phyloP scores from a whole-genome alignment of 108 stramenopile species.

The Discostella stelligeroides region DNA sequence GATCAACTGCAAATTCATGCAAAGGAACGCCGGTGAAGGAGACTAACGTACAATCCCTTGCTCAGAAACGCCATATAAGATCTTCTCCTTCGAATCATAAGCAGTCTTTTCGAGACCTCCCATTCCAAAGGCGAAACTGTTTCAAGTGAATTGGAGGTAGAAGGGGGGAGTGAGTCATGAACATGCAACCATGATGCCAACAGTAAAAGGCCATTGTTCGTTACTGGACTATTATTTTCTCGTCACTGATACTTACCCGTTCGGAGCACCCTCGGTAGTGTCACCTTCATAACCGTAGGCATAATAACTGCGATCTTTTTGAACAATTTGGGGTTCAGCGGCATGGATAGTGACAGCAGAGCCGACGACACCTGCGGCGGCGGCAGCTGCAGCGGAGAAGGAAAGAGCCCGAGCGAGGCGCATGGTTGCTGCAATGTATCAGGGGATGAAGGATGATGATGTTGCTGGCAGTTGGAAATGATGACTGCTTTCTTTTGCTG shows the following conservation, averaged over 20 bases:
- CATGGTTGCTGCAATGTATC: too few species aligned
- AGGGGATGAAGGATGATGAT: too few species aligned
- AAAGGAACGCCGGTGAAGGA: not conserved
- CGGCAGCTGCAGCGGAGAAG: not conserved
- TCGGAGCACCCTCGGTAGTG: slow-evolving; percentile 22
- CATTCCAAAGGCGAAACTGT: slow-evolving; percentile 54
- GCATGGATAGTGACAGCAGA: not conserved
- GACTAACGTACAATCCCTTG: slow-evolving; percentile 29
- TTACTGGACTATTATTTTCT: not conserved
- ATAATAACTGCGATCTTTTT: slow-evolving; percentile 31
- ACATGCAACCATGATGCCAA: not conserved
- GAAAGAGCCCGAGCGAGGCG: slow-evolving; percentile 7
- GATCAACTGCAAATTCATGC: too few species aligned
- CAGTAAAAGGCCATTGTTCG: not conserved
- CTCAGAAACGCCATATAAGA: slow-evolving; percentile 52
- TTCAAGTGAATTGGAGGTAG: too few species aligned
- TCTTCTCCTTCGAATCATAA: slow-evolving; percentile 47
- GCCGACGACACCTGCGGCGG: slow-evolving; percentile 13
- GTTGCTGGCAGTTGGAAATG: too few species aligned
- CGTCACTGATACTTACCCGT: slow-evolving; percentile 25
- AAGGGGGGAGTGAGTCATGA: too few species aligned
- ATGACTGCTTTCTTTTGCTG: too few species aligned
- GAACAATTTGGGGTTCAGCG: slow-evolving; percentile 14
- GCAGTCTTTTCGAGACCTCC: slow-evolving; percentile 47
- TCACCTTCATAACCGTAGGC: slow-evolving; percentile 25